Base-by-base conservation (phyloP, 2,329 filamentous ascomycete genomes). In the Colletotrichum sp. region DNA sequence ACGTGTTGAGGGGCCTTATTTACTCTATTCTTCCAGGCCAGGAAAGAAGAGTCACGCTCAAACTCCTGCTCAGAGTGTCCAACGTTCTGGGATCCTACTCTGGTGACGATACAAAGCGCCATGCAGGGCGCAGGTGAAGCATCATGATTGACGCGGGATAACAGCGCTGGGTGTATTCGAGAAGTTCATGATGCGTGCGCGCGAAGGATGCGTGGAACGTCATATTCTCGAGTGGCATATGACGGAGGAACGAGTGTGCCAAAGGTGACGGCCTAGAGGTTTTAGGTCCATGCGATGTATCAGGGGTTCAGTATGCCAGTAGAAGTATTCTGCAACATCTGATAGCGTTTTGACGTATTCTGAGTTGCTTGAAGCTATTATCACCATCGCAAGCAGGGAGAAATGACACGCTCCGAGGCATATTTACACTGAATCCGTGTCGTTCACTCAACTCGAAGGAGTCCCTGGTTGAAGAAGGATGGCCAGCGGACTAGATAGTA, bases 51-150 rank as follows among this genome's bases (percentile, higher is more conserved):
- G 12, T 32, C 30, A 32, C 30, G 6, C 30, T 32, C 30, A 32
- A 4, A 32, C 30, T 39, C 3, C 16, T 39, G 36, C 2, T 9
- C 8, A 18, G 16, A 9, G 2, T 10, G 1, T 1, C 16, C 9
- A 18, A 1, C 0, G 16, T 10, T 44, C 39, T 10, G 0, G 44
- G n/a, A 22, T 2, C n/a, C 6, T n/a, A n/a, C n/a, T 48, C 1
- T 13, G n/a, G 10, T 13, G 10, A 13, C 10, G 6, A 22, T n/a
- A 2, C 4, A 2, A 48, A 22, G 44, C 6, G 44, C 6, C 10
- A 13, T 7, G 18, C 10, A 8, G n/a, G n/a, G 44, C 10, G 4
- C 10, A 48, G 3, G 44, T 22, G 15, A 22, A 22, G 44, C 44
- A 1, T 48, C n/a, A 4, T 13, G 3, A 6, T 48, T 6, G 44